These are phyloP conservation scores for Collybia sordida DNA, from an alignment of 768 basidiomycete genomes.

Conservation along the genomic window DNA sequence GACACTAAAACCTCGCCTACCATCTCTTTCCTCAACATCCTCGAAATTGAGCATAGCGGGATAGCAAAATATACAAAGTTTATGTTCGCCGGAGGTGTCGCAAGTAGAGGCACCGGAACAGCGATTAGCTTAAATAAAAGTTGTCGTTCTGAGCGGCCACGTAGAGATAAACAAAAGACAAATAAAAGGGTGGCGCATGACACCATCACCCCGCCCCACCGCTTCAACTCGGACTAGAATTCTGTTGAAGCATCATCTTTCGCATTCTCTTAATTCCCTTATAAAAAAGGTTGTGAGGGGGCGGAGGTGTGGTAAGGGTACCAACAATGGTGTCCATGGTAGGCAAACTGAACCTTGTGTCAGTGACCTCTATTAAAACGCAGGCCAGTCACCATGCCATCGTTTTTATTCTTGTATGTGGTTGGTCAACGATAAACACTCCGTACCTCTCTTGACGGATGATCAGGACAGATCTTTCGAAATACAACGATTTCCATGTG, in stretches of 20 bases:
- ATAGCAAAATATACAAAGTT: conserved; percentile 3
- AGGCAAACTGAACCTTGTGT: too few species aligned
- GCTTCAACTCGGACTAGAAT: conserved; percentile 2
- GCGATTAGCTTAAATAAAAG: conserved; percentile 17
- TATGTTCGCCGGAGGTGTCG: conserved; percentile 36
- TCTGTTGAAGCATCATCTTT: background rate
- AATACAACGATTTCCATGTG: too few species aligned
- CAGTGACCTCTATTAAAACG: too few species aligned
- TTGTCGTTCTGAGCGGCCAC: conserved; percentile 26
- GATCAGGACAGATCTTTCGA: too few species aligned
- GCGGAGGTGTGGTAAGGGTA: too few species aligned
- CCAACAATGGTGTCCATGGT: too few species aligned
- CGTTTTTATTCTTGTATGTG: too few species aligned
- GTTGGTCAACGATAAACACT: too few species aligned
- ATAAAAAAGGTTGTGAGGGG: too few species aligned
- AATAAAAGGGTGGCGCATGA: conserved; percentile 21
- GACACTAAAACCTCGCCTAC: conserved; percentile 40
- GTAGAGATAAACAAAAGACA: conserved; percentile 32
- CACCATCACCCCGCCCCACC: conserved; percentile 11
- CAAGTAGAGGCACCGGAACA: conserved; percentile 33
- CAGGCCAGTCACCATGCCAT: too few species aligned
- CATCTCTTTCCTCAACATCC: conserved; percentile 96
- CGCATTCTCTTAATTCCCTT: too few species aligned
- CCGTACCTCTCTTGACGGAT: too few species aligned
- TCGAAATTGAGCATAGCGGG: conserved; percentile 80